Base-by-base conservation (phyloP, 306 rosid genomes). In the Leucaena leucocephala region DNA sequence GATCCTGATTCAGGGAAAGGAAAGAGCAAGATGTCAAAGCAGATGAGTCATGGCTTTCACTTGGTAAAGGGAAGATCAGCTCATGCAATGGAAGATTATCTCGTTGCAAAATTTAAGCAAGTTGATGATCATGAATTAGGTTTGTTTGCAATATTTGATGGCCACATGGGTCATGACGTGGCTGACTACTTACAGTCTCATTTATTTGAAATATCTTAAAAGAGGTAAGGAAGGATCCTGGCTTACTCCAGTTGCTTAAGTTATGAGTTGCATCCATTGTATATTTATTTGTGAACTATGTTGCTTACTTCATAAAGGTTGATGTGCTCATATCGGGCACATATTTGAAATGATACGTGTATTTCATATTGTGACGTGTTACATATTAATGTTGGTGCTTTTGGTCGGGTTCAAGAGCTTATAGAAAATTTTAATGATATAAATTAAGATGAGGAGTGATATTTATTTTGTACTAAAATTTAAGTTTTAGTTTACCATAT, bases 1-100 rank as follows among this genome's bases (percentile, higher is more conserved):
- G 97, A 92, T 77, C 57, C 97, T 2, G 97, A 92, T 80, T 91
- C 97, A n/a, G 97, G 98, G 79, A 95, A 95, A 84, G 98, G 98
- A 70, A 95, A 95, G 89, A 95, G 98, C 95, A 95, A 95, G 87
- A 85, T 91, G 85, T 87, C 86, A 9, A 91, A 92, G 82, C 61
- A 84, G 71, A 71, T 89, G 7, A 91, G 92, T 57, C 98, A 91
- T 85, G 98, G 97, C 71, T 94, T 81, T 94, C 96, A 93, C 84
- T 85, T 95, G 93, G 96, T 95, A 8, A 87, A 95, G 82, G 99
- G 97, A 73, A 90, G 72, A 86, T 85, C 93, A 14, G 73, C 74
- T 54, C 98, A 90, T 81, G 83, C 92, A 61, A 96, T 96, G 98
- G 97, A 94, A 83, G 98, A 92, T 69, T 94, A 92, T 65, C 72